These are phyloP conservation scores for Luvunga scandens DNA, from an alignment of 345 rosid species.

Conservation along the genomic window DNA sequence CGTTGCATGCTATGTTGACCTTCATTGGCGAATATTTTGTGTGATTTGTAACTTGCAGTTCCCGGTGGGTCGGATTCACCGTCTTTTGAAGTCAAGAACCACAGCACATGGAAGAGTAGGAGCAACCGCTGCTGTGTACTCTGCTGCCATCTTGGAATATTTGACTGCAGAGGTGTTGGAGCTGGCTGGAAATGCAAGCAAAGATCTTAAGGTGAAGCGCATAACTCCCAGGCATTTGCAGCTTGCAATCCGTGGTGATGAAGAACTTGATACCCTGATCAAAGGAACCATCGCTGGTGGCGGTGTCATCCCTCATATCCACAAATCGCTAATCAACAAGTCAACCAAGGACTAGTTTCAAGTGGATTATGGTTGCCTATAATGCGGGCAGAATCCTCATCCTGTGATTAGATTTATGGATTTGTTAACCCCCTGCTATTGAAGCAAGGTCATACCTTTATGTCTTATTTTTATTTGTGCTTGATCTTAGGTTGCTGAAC, in stretches of 20 bases:
- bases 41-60: slow-evolving; percentile 39
- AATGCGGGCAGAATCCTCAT: neutral
- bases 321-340: slow-evolving; percentile 75
- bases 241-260: slow-evolving; percentile 70
- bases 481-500: slow-evolving; percentile 13
- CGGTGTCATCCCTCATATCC: slow-evolving; percentile 78
- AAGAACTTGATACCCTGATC: slow-evolving; percentile 72
- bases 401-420: slow-evolving; percentile 8
- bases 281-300: slow-evolving; percentile 83
- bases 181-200: slow-evolving; percentile 72
- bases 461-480: neutral
- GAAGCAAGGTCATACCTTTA: neutral
- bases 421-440: neutral
- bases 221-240: slow-evolving; percentile 70
- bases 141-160: slow-evolving; percentile 68
- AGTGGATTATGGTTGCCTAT: neutral
- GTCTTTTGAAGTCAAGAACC: slow-evolving; percentile 57
- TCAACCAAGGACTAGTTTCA: slow-evolving; percentile 50
- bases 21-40: neutral
- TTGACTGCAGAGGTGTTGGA: slow-evolving; percentile 69
- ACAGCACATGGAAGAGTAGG: slow-evolving; percentile 73
- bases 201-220: slow-evolving; percentile 71
- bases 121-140: slow-evolving; percentile 70
- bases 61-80: slow-evolving; percentile 72
- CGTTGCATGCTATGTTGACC: neutral